Percentiles rank a stretch among this genome's conserved stretches.
Evolutionary conservation across 2,329 filamentous ascomycete species (phyloP).

Genomic region (Tolypocladium nubicola): DNA sequence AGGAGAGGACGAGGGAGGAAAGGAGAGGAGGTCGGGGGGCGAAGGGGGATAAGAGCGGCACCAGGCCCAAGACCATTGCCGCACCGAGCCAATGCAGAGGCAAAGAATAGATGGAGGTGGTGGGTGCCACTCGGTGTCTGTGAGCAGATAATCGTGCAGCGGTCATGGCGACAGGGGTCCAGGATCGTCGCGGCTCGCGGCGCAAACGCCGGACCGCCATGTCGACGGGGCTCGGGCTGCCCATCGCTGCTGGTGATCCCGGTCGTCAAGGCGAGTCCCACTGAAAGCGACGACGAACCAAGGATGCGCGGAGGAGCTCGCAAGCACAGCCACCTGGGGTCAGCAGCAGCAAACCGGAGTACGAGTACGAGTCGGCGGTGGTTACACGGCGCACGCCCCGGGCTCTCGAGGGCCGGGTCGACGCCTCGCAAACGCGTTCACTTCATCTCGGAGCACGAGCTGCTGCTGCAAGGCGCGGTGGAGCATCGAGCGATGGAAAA

Average conservation of each 20-base stretch:
- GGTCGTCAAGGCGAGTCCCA: background rate
- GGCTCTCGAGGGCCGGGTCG: no score
- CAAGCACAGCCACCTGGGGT: background rate
- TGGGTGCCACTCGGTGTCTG: no score
- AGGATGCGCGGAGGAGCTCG: background rate
- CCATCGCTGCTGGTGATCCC: background rate
- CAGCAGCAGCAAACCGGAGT: no score
- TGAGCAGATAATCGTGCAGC: no score
- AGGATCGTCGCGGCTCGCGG: background rate
- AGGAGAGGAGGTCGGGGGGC: background rate
- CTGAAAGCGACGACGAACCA: background rate
- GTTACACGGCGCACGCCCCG: background rate
- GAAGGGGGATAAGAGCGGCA: background rate
- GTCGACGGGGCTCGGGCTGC: background rate
- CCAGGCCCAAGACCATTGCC: background rate
- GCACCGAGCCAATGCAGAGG: background rate
- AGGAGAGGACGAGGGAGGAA: slow-evolving; percentile 2
- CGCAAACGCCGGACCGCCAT: background rate
- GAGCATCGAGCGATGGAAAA: no score
- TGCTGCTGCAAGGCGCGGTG: no score
- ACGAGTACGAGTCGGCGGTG: background rate
- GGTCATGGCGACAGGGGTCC: background rate
- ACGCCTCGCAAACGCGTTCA: no score
- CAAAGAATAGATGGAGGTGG: background rate
- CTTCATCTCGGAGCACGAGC: no score